These are phyloP conservation scores for Jatropha podagrica DNA, from an alignment of 441 rosid species.

Conservation along the genomic window DNA sequence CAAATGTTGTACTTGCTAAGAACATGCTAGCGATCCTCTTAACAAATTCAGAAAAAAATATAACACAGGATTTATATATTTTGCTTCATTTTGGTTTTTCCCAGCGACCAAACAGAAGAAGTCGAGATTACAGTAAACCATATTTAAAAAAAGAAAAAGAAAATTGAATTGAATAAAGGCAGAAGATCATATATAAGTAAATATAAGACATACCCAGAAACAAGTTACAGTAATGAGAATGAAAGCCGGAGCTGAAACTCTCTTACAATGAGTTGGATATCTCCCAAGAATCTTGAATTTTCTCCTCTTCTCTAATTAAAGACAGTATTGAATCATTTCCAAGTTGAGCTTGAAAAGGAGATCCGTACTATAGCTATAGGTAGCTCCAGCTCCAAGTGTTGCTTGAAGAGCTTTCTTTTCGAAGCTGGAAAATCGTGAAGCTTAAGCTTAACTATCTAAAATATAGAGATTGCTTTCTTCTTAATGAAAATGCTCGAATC, in stretches of 20 bases:
- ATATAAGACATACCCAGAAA: constrained; percentile 28
- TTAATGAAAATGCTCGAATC: constrained; percentile 33
- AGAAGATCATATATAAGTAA: not conserved
- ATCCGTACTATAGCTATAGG: not conserved
- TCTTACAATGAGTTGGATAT: constrained; percentile 4
- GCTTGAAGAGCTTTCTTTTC: constrained; percentile 20
- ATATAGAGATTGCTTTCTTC: not conserved
- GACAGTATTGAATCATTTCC: not conserved
- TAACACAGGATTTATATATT: not conserved
- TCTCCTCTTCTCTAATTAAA: too few relatives aligned
- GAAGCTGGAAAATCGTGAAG: constrained; percentile 36
- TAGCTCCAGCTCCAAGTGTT: constrained; percentile 2
- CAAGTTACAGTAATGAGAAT: not conserved
- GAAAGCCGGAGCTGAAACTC: constrained; percentile 15
- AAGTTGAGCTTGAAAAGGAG: constrained; percentile 9
- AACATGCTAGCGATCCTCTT: not conserved
- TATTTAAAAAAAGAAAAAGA: not conserved
- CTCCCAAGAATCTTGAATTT: too few relatives aligned
- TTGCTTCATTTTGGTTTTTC: constrained; percentile 9
- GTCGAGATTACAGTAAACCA: not conserved
- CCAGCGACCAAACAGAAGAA: constrained; percentile 14
- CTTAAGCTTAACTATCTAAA: constrained; percentile 22
- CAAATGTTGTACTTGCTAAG: not conserved
- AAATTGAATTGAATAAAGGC: not conserved
- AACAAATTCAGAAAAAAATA: not conserved